Conservation (phyloP, 2,329 filamentous ascomycete species). For the Bertia moriformis region DNA sequence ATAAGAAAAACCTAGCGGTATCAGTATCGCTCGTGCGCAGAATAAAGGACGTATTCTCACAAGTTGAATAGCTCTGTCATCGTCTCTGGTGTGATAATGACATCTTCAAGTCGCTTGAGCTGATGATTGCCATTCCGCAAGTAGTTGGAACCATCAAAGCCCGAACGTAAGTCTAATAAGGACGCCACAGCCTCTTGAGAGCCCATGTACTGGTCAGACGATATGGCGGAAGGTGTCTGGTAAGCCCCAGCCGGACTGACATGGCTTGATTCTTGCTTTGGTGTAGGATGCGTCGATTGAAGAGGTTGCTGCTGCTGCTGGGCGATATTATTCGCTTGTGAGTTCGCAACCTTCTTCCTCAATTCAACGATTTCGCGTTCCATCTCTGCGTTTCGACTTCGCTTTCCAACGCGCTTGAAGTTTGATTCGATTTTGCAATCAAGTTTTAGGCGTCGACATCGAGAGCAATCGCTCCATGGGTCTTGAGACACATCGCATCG, state of each 20-base stretch:
- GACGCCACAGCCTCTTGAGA: slow-evolving; percentile 32
- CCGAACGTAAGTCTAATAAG: slow-evolving; percentile 29
- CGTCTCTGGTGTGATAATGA: slow-evolving; percentile 22
- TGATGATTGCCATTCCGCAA: slow-evolving; percentile 16
- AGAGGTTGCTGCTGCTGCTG: slow-evolving; percentile 10
- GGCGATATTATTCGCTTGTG: slow-evolving; percentile 11
- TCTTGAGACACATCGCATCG: slow-evolving; percentile 54
- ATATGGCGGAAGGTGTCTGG: slow-evolving; percentile 4
- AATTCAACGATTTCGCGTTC: slow-evolving; percentile 38
- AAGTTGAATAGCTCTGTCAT: slow-evolving; percentile 26
- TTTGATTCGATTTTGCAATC: slow-evolving; percentile 54
- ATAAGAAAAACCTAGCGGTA: slow-evolving; percentile 41
- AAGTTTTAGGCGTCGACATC: slow-evolving; percentile 47
- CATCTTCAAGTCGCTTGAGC: slow-evolving; percentile 33
- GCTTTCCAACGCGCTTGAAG: slow-evolving; percentile 55
- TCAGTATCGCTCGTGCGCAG: slow-evolving; percentile 6
- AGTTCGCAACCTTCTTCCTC: slow-evolving; percentile 20
- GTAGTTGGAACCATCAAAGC: slow-evolving; percentile 23
- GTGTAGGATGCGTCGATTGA: slow-evolving; percentile 6
- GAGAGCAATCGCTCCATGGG: slow-evolving; percentile 44
- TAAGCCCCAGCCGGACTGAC: slow-evolving; percentile 3
- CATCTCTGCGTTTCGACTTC: slow-evolving; percentile 51
- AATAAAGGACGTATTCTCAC: slow-evolving; percentile 12
- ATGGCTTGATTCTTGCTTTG: slow-evolving; percentile 5
- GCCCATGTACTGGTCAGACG: slow-evolving; percentile 20